Conservation (phyloP, 768 basidiomycete genomes). For the Russula foetens region DNA sequence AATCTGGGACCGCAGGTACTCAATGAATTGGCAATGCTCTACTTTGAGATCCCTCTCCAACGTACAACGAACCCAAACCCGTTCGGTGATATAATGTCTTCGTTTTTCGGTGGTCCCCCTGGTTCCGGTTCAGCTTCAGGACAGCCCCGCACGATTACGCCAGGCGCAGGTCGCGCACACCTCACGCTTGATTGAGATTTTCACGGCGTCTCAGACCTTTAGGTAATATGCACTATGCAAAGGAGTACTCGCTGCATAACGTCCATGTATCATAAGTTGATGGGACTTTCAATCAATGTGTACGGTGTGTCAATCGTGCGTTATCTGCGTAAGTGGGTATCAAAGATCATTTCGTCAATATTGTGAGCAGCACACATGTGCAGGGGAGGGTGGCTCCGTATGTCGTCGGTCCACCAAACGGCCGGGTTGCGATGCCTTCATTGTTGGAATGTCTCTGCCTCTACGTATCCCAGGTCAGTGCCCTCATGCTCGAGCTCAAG, state of each 20-base stretch:
- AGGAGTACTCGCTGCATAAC: background rate
- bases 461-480: no score
- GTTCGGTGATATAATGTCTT: conserved; percentile 82
- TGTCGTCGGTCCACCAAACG: no score
- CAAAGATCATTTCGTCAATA: no score
- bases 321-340: background rate
- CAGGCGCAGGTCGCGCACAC: background rate
- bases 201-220: no score
- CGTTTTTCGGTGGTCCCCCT: conserved; percentile 68
- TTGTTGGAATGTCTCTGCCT: no score
- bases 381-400: no score
- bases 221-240: background rate
- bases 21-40: conserved; percentile 59
- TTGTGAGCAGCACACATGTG: no score
- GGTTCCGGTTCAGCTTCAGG: background rate
- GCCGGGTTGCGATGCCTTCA: no score
- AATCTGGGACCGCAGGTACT: conserved; percentile 40
- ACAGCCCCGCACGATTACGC: conserved; percentile 6
- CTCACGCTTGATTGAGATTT: conserved; percentile 2
- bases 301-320: background rate
- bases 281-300: background rate
- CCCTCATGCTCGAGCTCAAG: no score
- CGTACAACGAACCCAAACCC: conserved; percentile 66
- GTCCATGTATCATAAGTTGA: background rate
- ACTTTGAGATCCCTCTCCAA: conserved; percentile 84